Conservation (phyloP, 1,139 yeast genomes). For the Debaryomyces sp. region DNA sequence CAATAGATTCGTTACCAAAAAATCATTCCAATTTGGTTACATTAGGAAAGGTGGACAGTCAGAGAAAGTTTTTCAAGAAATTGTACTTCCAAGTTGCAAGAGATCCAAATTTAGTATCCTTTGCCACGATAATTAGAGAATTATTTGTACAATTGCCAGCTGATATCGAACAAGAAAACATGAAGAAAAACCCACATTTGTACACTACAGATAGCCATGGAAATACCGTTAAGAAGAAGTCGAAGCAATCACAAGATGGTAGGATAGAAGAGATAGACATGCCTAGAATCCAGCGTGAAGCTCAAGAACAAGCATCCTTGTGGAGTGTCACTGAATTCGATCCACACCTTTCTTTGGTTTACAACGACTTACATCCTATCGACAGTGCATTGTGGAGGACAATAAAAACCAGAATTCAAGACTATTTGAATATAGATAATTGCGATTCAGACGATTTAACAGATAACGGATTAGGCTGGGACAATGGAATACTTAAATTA, state of each 20-base stretch:
- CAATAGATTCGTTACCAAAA: constrained; percentile 52
- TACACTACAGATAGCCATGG: constrained; percentile 42
- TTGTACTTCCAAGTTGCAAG: constrained; percentile 59
- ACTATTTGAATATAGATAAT: constrained; percentile 59
- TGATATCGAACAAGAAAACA: constrained; percentile 39
- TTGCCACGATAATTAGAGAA: constrained; percentile 73
- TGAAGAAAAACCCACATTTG: constrained; percentile 41
- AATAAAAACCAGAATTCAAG: constrained; percentile 69
- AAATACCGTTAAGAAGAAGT: constrained; percentile 27
- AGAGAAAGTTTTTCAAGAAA: constrained; percentile 59
- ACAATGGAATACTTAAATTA: constrained; percentile 68
- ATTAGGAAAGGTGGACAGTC: constrained; percentile 41
- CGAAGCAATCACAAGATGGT: constrained; percentile 11
- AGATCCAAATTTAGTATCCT: constrained; percentile 60
- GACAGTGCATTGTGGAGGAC: constrained; percentile 72
- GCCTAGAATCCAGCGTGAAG: constrained; percentile 26
- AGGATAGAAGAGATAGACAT: constrained; percentile 27
- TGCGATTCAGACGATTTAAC: constrained; percentile 40
- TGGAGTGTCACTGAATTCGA: constrained; percentile 65
- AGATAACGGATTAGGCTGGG: constrained; percentile 54
- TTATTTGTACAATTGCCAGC: constrained; percentile 56
- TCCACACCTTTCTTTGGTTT: constrained; percentile 76
- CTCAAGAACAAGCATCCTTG: constrained; percentile 42
- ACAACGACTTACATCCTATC: constrained; percentile 67
- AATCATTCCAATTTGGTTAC: constrained; percentile 40